Base-by-base conservation (phyloP, 1,139 yeast species). In the Blastobotrys proliferans region DNA sequence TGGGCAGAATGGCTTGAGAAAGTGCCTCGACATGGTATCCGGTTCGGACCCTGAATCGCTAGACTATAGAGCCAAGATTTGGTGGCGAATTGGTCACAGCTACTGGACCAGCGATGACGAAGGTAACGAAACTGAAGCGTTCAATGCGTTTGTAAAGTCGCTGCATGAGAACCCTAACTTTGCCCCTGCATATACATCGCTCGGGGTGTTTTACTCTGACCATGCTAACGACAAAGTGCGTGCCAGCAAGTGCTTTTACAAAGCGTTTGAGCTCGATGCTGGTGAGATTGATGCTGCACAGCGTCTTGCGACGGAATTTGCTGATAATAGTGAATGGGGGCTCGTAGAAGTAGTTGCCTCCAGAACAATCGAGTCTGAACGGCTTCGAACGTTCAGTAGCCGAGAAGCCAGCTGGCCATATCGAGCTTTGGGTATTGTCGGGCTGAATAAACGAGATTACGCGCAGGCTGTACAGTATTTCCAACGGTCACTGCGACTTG, bases 391-490 rank as follows among this genome's bases (percentile, higher is more conserved):
- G 2, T 48, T 45, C 26, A 40, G 42, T 14, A 44, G 47, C 17
- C 24, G 39, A 9, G 65, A 64, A 17, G 60, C 63, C 44, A 53
- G 76, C 9, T 92, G 98, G 98, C 96, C 97, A 0, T 85, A 81
- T 59, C 67, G 97, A 51, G 87, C 86, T 1, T 67, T 92, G 34
- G 98, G 97, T 1, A 78, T 88, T 51, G 77, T 85, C 2, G 74
- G 83, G 6, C 67, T 92, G 51, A 90, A 87, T 56, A 69, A 67
- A 21, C 86, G 81, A 51, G 81, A 84, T 52, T 87, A 80, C 53
- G 79, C 79, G 2, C 80, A 79, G 45, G 95, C 98, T 0, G 81
- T 90, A 35, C 92, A 85, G 60, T 81, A 85, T 77, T 88, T 87
- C 57, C 98, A 92, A 63, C 76, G 80, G 22, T 90, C 96, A 0